Evolutionary conservation across 2,329 filamentous ascomycete species (phyloP), one percentile per base, ranked within the genome.

Genomic region (Dactylellina cionopaga): DNA sequence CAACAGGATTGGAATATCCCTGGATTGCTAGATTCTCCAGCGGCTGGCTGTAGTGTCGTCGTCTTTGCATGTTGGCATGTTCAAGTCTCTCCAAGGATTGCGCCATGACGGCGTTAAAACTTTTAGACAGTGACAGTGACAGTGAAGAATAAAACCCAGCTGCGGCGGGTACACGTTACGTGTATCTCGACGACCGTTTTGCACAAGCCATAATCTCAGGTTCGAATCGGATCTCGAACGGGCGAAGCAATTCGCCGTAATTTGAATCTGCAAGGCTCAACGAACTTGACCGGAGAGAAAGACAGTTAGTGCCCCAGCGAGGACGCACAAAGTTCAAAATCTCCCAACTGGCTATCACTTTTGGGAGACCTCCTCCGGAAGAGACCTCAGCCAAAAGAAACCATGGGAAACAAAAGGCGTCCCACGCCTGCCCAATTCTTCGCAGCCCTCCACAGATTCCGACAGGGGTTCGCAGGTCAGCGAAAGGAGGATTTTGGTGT

Each of bases 371-470:
- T 27, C 56, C 47, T 51, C 41, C 39, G 41, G 41, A 56, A 58
- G 22, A 47, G 46, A 51, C 31, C 51, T 22, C 44, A 31, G 17
- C 15, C 51, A 63, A 56, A 63, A 58, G 49, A 58, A 71, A 63
- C 35, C 55, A 55, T 55, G 41, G 27, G 27, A n/a, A 47, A 15
- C 3, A 65, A 47, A 44, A 33, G 55, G 47, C 31, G 68, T 72
- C 66, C 68, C 68, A 72, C 68, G 68, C 68, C 68, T 72, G 68
- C 68, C 68, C 68, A 65, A 72, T 72, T 72, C 68, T 72, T 72
- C 51, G 46, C 68, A 72, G 52, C 56, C 46, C 46, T 56, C 59
- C 41, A 58, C 37, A 72, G 54, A 72, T 72, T 72, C 68, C 60
- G 59, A 72, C 68, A 72, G 68, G 68, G 68, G 68, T 64, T 58